phyloP scores from a whole-genome alignment of 805 yeast species.

The Metschnikowia shivogae region DNA sequence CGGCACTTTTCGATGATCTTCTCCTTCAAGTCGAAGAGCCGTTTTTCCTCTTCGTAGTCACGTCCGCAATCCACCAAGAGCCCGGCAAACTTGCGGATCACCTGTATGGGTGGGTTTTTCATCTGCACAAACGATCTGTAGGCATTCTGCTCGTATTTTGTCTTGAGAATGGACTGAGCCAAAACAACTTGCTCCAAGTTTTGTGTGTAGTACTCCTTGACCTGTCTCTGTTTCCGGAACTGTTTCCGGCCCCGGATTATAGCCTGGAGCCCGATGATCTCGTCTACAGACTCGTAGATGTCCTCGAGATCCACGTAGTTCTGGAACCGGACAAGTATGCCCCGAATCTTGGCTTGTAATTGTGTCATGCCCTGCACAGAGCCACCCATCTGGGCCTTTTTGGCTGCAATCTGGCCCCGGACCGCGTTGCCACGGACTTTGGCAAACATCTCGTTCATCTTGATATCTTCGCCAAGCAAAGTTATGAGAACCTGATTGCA shows the following conservation, averaged over 20 bases:
- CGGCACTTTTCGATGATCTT: conserved; percentile 66
- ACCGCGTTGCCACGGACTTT: conserved; percentile 41
- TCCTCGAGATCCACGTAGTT: conserved; percentile 53
- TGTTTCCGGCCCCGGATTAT: conserved; percentile 49
- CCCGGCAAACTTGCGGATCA: conserved; percentile 72
- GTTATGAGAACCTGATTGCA: conserved; percentile 42
- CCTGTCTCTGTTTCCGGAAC: conserved; percentile 23
- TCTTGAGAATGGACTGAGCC: conserved; percentile 72
- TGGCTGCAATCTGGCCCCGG: conserved; percentile 24
- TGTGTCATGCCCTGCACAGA: conserved; percentile 25
- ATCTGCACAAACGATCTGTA: conserved; percentile 66
- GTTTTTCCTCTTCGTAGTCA: conserved; percentile 73
- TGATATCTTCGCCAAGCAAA: conserved; percentile 35
- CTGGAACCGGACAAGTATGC: conserved; percentile 55
- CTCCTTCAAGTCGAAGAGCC: conserved; percentile 63
- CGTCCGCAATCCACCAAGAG: conserved; percentile 67
- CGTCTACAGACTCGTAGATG: conserved; percentile 40
- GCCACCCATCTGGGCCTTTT: conserved; percentile 16
- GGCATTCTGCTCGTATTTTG: conserved; percentile 64
- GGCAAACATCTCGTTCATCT: conserved; percentile 38
- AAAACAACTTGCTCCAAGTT: conserved; percentile 59
- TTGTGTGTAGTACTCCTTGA: conserved; percentile 44
- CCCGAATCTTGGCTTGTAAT: conserved; percentile 60
- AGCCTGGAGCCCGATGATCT: conserved; percentile 50
- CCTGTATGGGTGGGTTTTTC: conserved; percentile 72